Conservation (phyloP, 768 basidiomycete species). For the Termitomyces heimii region DNA sequence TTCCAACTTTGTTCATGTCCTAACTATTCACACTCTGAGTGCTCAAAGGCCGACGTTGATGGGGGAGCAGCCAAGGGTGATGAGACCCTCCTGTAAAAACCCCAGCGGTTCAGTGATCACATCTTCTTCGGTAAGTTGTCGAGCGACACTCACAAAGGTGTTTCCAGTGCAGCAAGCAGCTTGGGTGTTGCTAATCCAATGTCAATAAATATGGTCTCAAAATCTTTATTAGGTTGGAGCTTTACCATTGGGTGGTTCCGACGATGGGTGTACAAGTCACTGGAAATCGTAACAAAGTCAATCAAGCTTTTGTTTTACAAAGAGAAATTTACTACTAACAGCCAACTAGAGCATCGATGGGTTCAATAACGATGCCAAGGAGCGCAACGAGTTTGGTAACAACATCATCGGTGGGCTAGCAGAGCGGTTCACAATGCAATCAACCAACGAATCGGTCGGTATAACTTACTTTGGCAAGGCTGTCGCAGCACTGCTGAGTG, state of each 20-base stretch:
- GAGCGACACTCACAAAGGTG: conserved; percentile 12
- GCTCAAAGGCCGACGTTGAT: not conserved
- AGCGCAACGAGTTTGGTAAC: conserved; percentile 6
- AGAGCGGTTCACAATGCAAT: not conserved
- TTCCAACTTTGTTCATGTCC: not conserved
- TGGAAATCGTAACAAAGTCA: not conserved
- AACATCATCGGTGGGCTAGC: not conserved
- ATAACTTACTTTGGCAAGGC: not conserved
- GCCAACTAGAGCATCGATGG: conserved; percentile 7
- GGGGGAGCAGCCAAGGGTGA: conserved; percentile 15
- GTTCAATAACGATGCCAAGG: conserved; percentile 7
- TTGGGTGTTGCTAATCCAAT: conserved; percentile 8
- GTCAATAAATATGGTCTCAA: not conserved
- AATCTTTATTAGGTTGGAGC: too few species aligned
- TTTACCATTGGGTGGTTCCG: conserved; percentile 3
- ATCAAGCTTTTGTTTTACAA: not conserved
- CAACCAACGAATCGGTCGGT: not conserved
- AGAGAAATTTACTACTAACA: conserved; percentile 3
- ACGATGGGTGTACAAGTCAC: conserved; percentile 13
- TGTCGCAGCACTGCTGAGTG: conserved; percentile 9
- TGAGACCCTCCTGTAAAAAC: conserved; percentile 9
- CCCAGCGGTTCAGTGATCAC: not conserved
- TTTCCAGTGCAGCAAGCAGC: conserved; percentile 16
- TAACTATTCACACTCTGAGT: not conserved
- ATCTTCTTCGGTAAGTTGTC: not conserved